phyloP scores from a whole-genome alignment of 345 rosid species.

The Nephelium lappaceum region DNA sequence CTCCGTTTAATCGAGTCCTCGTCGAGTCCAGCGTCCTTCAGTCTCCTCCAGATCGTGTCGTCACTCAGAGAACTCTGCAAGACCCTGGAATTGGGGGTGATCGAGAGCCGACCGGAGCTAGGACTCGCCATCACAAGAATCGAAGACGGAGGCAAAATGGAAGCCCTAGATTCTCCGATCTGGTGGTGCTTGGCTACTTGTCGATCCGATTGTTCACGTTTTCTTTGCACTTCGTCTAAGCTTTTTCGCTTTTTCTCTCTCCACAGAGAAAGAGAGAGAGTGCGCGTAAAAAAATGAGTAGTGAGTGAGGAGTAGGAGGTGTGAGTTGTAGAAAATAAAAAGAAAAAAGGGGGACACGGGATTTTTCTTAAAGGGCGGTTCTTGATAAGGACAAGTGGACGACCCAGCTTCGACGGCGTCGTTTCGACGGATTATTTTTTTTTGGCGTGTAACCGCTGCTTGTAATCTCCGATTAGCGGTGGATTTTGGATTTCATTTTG shows the following conservation, averaged over 20 bases:
- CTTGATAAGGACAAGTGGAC: not conserved
- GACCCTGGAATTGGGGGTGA: slow-evolving; percentile 68
- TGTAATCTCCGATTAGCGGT: not conserved
- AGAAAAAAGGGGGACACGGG: not conserved
- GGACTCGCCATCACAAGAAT: slow-evolving; percentile 70
- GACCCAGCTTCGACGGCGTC: slow-evolving; percentile 1
- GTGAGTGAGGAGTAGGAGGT: not conserved
- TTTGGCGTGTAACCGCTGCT: not conserved
- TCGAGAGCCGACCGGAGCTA: slow-evolving; percentile 41
- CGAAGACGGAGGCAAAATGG: not conserved
- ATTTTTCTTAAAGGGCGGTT: not conserved
- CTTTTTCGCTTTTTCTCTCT: slow-evolving; percentile 10
- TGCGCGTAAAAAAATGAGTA: not conserved
- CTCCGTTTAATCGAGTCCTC: slow-evolving; percentile 79
- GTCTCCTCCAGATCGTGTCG: slow-evolving; percentile 74
- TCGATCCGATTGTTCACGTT: not conserved
- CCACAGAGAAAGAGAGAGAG: not conserved
- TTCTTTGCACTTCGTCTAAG: slow-evolving; percentile 8
- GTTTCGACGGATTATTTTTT: not conserved
- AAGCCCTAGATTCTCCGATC: slow-evolving; percentile 20
- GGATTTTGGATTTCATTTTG: not conserved
- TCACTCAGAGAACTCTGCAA: slow-evolving; percentile 59
- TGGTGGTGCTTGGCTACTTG: not conserved
- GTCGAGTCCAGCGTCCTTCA: slow-evolving; percentile 87
- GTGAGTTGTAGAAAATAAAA: not conserved